These are phyloP conservation scores for Hypomyces rosellus DNA, from an alignment of 2,329 filamentous ascomycete species.

Conservation along the genomic window DNA sequence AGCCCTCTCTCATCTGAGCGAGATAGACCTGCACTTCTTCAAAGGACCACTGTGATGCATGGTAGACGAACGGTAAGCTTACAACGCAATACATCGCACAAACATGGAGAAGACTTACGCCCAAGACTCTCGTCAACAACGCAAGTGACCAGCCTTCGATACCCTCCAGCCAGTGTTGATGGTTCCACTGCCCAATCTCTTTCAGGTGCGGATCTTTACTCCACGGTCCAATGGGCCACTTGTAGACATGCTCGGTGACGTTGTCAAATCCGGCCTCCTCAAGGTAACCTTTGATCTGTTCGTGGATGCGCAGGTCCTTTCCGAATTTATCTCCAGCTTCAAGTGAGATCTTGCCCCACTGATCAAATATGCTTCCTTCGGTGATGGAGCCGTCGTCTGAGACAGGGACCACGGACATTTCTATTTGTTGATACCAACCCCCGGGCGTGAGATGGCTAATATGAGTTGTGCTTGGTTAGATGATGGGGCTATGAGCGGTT, in stretches of 20 bases:
- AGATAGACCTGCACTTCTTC: background rate
- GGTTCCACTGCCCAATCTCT: slow-evolving; percentile 33
- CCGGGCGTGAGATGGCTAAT: slow-evolving; percentile 32
- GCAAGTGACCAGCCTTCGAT: slow-evolving; percentile 25
- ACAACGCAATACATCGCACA: background rate
- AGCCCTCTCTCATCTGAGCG: background rate
- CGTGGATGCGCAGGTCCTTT: slow-evolving; percentile 24
- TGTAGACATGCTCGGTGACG: slow-evolving; percentile 40
- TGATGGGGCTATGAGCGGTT: background rate
- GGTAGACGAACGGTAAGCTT: background rate
- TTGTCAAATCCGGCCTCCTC: slow-evolving; percentile 46
- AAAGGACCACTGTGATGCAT: background rate
- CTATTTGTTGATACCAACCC: slow-evolving; percentile 31
- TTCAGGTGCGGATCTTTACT: slow-evolving; percentile 43
- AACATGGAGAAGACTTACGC: background rate
- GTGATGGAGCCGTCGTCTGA: slow-evolving; percentile 37
- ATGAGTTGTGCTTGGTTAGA: background rate
- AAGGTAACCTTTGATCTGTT: slow-evolving; percentile 11
- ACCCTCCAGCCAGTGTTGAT: slow-evolving; percentile 12
- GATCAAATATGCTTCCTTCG: slow-evolving; percentile 20
- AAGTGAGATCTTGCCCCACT: slow-evolving; percentile 24
- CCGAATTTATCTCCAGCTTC: slow-evolving; percentile 25
- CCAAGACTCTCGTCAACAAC: slow-evolving; percentile 24
- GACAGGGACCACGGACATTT: slow-evolving; percentile 32
- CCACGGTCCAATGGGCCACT: slow-evolving; percentile 47